Conservation (phyloP, 441 rosid genomes). For the Gossypium gossypioides region DNA sequence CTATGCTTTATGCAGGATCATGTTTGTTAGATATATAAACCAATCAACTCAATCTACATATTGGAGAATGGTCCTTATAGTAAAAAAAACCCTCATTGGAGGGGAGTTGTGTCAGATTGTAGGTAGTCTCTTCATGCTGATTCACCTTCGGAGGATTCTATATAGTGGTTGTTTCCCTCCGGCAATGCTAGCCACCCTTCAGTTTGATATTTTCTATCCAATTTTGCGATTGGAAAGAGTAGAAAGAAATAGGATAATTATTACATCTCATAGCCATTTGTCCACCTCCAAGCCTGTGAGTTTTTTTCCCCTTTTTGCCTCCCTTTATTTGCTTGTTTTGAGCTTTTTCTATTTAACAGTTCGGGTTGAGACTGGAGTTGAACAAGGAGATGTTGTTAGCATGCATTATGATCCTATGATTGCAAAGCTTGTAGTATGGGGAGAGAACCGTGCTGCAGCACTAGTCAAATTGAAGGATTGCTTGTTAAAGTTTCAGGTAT, state of each 20-base stretch:
- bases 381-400: constrained; percentile 85
- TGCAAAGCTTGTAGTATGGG: constrained; percentile 95
- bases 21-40: not conserved
- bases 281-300: not conserved
- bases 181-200: constrained; percentile 5
- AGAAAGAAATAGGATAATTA: not conserved
- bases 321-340: constrained; percentile 12
- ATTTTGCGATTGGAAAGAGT: constrained; percentile 8
- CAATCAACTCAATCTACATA: not conserved
- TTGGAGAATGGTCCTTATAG: not conserved
- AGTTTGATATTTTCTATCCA: not conserved
- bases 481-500: constrained; percentile 81
- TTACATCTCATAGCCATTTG: not conserved
- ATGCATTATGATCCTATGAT: constrained; percentile 99
- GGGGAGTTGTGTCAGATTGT: not conserved
- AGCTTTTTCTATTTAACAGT: constrained; percentile 31
- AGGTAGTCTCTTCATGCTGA: not conserved
- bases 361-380: constrained; percentile 91
- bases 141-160: constrained; percentile 4
- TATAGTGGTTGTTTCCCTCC: constrained; percentile 4
- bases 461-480: constrained; percentile 78
- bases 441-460: constrained; percentile 73
- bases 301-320: not conserved
- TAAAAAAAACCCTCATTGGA: not conserved
- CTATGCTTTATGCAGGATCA: not conserved